phyloP scores from a whole-genome alignment of 805 yeast genomes.

The Hanseniaspora taiwanica region DNA sequence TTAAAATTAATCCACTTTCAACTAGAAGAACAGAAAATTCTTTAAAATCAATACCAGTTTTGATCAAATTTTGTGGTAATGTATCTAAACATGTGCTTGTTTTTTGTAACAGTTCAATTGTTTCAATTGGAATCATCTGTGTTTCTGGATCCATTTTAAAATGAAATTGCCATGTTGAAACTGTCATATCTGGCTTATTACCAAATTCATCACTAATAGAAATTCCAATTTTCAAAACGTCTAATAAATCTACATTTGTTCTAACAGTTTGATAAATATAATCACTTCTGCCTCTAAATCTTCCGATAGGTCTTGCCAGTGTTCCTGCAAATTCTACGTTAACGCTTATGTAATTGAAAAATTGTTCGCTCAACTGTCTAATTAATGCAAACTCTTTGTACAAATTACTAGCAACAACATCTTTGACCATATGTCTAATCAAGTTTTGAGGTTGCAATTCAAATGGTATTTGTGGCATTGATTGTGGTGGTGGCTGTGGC shows the following conservation, averaged over 20 bases:
- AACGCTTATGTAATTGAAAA: constrained; percentile 48
- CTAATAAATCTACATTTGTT: constrained; percentile 76
- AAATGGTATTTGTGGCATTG: constrained; percentile 21
- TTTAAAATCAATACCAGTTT: constrained; percentile 63
- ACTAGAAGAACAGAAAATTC: constrained; percentile 76
- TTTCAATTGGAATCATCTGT: constrained; percentile 81
- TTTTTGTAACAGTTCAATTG: constrained; percentile 19
- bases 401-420: constrained; percentile 63
- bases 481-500: constrained; percentile 7
- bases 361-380: constrained; percentile 43
- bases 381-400: constrained; percentile 53
- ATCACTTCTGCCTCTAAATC: constrained; percentile 77
- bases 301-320: constrained; percentile 90
- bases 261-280: constrained; percentile 94
- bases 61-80: constrained; percentile 40
- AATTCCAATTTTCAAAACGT: constrained; percentile 76
- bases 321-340: constrained; percentile 95
- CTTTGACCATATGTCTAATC: constrained; percentile 29
- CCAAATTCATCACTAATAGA: constrained; percentile 61
- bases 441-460: constrained; percentile 29
- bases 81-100: constrained; percentile 5
- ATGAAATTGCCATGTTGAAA: constrained; percentile 94
- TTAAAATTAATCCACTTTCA: constrained; percentile 74
- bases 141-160: constrained; percentile 62
- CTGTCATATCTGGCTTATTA: constrained; percentile 49